Conservation (phyloP, 352 stramenopile species). For the Thalassiosira hispida region DNA sequence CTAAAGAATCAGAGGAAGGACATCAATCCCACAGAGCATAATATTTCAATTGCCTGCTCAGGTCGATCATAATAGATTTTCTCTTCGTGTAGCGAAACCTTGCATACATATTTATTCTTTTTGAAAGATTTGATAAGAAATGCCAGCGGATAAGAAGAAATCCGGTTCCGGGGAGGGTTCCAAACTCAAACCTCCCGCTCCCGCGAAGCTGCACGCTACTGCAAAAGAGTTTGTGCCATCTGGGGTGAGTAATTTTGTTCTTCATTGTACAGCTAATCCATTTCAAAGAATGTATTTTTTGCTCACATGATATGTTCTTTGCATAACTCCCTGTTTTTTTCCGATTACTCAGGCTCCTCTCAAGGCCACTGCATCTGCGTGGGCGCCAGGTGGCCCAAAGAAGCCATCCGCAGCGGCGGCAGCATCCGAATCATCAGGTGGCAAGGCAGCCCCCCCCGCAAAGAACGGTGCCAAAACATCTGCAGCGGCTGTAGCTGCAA, state of each 20-base stretch:
- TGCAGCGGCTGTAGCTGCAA: background rate
- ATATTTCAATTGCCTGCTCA: background rate
- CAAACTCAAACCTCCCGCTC: background rate
- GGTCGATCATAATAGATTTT: conserved; percentile 3
- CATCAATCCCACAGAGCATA: conserved; percentile 19
- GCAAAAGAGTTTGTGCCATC: conserved; percentile 61
- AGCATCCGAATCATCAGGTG: conserved; percentile 6
- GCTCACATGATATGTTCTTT: background rate
- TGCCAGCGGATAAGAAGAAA: conserved; percentile 43
- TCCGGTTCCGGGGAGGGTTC: conserved; percentile 10
- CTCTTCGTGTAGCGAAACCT: background rate
- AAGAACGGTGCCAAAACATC: conserved; percentile 21
- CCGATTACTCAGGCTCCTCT: conserved; percentile 30
- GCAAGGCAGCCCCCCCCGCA: conserved; percentile 12
- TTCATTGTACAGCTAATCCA: background rate
- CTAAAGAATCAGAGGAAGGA: conserved; percentile 23
- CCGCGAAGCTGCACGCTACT: conserved; percentile 25
- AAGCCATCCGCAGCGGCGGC: conserved; percentile 1
- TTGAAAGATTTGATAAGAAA: conserved; percentile 3
- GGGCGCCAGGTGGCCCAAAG: conserved; percentile 5
- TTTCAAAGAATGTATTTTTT: background rate
- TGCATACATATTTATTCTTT: background rate
- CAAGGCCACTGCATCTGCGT: conserved; percentile 26
- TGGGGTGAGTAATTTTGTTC: conserved; percentile 27
- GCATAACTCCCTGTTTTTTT: background rate